Base-by-base conservation (phyloP, 768 basidiomycete species). In the Pseudohyphozyma bogoriensis region DNA sequence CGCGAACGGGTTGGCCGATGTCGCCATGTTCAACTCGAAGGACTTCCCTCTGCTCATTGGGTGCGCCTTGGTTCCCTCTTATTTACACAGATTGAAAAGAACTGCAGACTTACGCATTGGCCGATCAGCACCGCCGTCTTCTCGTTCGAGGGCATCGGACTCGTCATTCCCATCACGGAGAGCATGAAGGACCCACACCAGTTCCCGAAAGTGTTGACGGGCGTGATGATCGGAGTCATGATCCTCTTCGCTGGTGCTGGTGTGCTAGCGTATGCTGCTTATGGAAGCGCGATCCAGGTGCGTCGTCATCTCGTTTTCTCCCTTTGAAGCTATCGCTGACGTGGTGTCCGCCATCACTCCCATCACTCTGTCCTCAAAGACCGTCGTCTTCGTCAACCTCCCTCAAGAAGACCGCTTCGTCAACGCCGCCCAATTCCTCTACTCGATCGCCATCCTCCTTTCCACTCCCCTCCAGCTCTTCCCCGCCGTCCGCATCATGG, bases 91-190 rank as follows among this genome's bases (percentile, higher is more conserved):
- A n/a, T n/a, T n/a, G n/a, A n/a, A n/a, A n/a, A n/a, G n/a, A n/a
- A n/a, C n/a, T n/a, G n/a, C n/a, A n/a, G n/a, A n/a, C n/a, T n/a
- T n/a, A n/a, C n/a, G n/a, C 9, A 0, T 16, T 32, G 26, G 13
- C 26, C 24, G 7, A 26, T 31, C 62, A 89, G 91, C 11, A 96
- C 95, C 28, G 93, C 95, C 4, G 93, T 96, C 33, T 97, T 97
- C 74, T 89, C 95, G 1, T 99, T 97, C 68, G 93, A 99, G 74
- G 93, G 93, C 12, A 89, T 99, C 66, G 95, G 93, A 51, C 77
- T 97, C 85, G 85, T 99, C 64, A 88, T 99, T 63, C 95, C 95
- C 24, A 95, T 99, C 69, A 89, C 89, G 16, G 92, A 99, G 72
- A 84, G 92, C 8, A 99, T 99, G 95, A 80, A 81, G 29, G 90